A percentile compares a stretch with the other conserved stretches of the same genome.
Conservation (phyloP, 2,329 filamentous ascomycete genomes). For the Dactylellina cionopaga region DNA sequence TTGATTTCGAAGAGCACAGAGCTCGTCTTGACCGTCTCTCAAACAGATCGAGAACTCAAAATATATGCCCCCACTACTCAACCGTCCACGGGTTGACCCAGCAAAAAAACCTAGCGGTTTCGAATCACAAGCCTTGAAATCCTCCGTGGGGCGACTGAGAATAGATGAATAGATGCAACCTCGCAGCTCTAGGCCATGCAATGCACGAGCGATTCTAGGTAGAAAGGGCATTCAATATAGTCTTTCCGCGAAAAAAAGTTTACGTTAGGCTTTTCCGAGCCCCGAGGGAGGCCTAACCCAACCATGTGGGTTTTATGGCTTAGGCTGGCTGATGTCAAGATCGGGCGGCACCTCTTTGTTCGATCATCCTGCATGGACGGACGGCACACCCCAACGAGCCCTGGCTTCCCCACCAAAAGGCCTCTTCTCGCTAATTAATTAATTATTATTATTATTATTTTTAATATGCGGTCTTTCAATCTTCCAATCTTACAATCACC, state of each 20-base stretch:
- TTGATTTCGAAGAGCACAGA: constrained; percentile 8
- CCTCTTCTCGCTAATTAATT: constrained; percentile 9
- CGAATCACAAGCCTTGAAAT: constrained; percentile 7
- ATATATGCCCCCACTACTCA: no score
- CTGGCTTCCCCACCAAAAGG: constrained; percentile 20
- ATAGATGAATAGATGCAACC: neutral
- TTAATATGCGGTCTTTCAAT: no score
- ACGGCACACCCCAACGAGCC: constrained; percentile 36
- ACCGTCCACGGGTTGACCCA: no score
- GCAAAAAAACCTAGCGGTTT: neutral
- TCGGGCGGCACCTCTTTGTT: constrained; percentile 22
- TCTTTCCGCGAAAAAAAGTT: neutral
- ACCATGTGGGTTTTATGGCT: constrained; percentile 13
- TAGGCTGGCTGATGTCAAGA: constrained; percentile 31
- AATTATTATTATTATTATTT: neutral
- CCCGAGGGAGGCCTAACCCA: constrained; percentile 1
- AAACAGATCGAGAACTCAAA: no score
- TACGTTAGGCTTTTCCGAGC: neutral
- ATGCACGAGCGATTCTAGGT: no score
- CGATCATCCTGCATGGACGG: constrained; percentile 22
- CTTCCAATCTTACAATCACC: no score
- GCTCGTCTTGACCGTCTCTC: constrained; percentile 16
- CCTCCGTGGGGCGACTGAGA: neutral
- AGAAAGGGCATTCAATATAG: no score
- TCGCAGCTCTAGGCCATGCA: no score